Percentiles rank a stretch among this genome's conserved stretches.
phyloP scores from a whole-genome alignment of 176 grass and related monocot genomes.

The Oryza officinalis region DNA sequence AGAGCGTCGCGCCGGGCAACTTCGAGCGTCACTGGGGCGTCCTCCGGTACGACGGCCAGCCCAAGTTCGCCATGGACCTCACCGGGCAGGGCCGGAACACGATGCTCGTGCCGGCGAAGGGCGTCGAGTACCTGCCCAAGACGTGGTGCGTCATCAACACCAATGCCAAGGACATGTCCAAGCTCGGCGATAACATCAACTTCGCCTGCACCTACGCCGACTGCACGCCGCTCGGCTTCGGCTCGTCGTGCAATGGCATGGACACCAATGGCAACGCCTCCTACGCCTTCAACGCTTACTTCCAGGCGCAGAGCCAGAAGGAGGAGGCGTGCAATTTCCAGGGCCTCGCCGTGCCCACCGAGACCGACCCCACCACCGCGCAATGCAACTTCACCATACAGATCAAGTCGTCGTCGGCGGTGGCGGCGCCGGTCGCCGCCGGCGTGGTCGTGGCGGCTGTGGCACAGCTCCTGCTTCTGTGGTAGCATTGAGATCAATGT shows the following conservation, averaged over 20 bases:
- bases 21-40: slow-evolving; percentile 82
- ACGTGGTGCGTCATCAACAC: slow-evolving; percentile 67
- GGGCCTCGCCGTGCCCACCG: slow-evolving; percentile 55
- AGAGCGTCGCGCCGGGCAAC: slow-evolving; percentile 56
- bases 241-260: slow-evolving; percentile 74
- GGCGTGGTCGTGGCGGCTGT: not conserved
- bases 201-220: slow-evolving; percentile 63
- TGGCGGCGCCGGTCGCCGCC: not conserved
- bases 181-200: slow-evolving; percentile 52
- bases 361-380: slow-evolving; percentile 59
- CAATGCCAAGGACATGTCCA: slow-evolving; percentile 26
- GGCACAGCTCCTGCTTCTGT: not conserved
- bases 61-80: slow-evolving; percentile 65
- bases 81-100: slow-evolving; percentile 48
- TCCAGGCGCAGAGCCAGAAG: slow-evolving; percentile 68
- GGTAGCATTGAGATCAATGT: not conserved
- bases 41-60: slow-evolving; percentile 73
- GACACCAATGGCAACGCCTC: slow-evolving; percentile 67
- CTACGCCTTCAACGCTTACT: slow-evolving; percentile 83
- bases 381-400: slow-evolving; percentile 66
- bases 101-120: slow-evolving; percentile 43
- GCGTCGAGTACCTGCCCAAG: slow-evolving; percentile 44
- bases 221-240: slow-evolving; percentile 52
- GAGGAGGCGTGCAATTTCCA: slow-evolving; percentile 58
- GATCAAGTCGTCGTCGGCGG: slow-evolving; percentile 28